Base-by-base conservation (phyloP, 805 yeast genomes). In the Candida yuanshanica region DNA sequence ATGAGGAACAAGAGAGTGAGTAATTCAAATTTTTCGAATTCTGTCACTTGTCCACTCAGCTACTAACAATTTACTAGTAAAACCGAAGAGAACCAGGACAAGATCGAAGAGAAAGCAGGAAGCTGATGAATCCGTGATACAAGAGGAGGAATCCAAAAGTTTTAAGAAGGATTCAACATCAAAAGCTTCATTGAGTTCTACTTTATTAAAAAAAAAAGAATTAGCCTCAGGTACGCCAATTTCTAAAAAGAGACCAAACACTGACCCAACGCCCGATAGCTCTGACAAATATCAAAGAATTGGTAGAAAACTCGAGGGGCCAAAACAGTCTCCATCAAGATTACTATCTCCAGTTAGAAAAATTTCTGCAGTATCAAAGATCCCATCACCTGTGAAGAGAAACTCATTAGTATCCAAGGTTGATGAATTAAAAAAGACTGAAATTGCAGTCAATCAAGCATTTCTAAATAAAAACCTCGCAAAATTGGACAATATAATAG, bases 331-430 rank as follows among this genome's bases (percentile, higher is more conserved):
- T 17, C 20, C 39, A 13, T 36, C 35, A 16, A 37, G 34, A 2
- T 20, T 43, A 17, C 17, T 35, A 11, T 35, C 46, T 2, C 43
- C 50, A 23, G 21, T 24, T 2, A 37, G 38, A 31, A 42, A 36
- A 17, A n/a, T 40, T 9, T 25, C 41, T 14, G 23, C 39, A 9
- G 5, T 35, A 4, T 45, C 56, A 7, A 48, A 47, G 36, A 42
- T 51, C 12, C 48, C 51, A 7, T 55, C 59, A 0, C 58, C 59
- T 17, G 37, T 42, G 8, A 54, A 47, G 36, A 43, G 36, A 34
- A 35, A 21, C 5, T 27, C 35, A 25, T n/a, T 35, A 18, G 41
- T 39, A 4, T 7, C 35, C 1, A 37, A 33, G 31, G 24, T 25
- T 18, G 35, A 25, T 22, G 46, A 38, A 4, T 23, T 38, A 3